These are phyloP conservation scores for Boehmeria nivea DNA, from an alignment of 306 rosid species.

Conservation along the genomic window DNA sequence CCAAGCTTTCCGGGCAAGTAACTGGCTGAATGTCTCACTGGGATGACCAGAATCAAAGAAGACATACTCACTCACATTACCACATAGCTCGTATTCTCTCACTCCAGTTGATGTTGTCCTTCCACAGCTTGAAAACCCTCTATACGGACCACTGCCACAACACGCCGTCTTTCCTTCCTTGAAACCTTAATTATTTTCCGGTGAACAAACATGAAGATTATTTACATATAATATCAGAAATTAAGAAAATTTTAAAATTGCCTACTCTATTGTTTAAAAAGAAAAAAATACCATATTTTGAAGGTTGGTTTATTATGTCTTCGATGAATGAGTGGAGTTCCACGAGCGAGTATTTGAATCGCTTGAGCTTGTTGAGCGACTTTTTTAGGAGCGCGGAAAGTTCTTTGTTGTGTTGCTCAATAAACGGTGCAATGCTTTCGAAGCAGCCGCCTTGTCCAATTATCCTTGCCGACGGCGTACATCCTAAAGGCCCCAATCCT, in stretches of 20 bases:
- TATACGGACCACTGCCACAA: too few species aligned
- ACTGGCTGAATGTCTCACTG: too few species aligned
- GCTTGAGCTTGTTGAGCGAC: not conserved
- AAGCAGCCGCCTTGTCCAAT: slow-evolving; percentile 12
- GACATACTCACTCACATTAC: too few species aligned
- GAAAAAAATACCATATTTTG: slow-evolving; percentile 21
- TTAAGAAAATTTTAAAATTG: not conserved
- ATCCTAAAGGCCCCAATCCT: slow-evolving; percentile 7
- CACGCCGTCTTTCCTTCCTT: too few species aligned
- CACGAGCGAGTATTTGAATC: slow-evolving; percentile 19
- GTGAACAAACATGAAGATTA: too few species aligned
- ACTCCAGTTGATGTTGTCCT: too few species aligned
- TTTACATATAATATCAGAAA: not conserved
- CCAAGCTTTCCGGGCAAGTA: too few species aligned
- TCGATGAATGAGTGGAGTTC: not conserved
- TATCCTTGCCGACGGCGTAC: slow-evolving; percentile 1
- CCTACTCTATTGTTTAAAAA: too few species aligned
- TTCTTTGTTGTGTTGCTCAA: slow-evolving; percentile 5
- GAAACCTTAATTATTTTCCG: too few species aligned
- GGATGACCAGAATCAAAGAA: too few species aligned
- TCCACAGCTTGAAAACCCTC: too few species aligned
- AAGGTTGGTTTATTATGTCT: slow-evolving; percentile 19
- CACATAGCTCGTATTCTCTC: too few species aligned
- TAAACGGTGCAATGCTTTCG: not conserved
- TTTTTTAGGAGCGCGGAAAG: slow-evolving; percentile 7